phyloP scores from a whole-genome alignment of 768 basidiomycete species.

The Crassisporium funariophilum region DNA sequence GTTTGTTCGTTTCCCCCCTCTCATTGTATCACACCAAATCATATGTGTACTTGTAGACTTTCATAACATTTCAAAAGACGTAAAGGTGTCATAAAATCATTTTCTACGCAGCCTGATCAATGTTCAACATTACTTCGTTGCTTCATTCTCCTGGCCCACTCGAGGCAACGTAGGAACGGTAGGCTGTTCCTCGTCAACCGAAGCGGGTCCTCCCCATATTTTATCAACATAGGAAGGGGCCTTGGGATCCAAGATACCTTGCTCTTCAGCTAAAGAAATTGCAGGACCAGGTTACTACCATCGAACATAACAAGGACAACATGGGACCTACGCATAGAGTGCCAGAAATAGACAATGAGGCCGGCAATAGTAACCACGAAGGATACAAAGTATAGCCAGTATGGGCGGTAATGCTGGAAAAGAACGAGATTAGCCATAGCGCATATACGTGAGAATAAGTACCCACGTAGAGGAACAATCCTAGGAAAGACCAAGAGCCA shows the following conservation, averaged over 20 bases:
- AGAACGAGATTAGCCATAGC: neutral
- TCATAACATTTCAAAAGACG: too few relatives aligned
- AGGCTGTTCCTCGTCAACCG: constrained; percentile 16
- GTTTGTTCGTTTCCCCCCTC: constrained; percentile 14
- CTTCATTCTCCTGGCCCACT: neutral
- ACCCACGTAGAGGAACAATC: constrained; percentile 54
- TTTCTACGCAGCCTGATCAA: neutral
- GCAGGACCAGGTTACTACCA: neutral
- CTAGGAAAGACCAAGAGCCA: constrained; percentile 23
- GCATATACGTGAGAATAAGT: neutral
- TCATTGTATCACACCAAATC: neutral
- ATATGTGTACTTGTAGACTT: too few relatives aligned
- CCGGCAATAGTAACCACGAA: constrained; percentile 72
- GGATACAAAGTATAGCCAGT: constrained; percentile 87
- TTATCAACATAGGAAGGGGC: constrained; percentile 59
- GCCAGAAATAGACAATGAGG: constrained; percentile 86
- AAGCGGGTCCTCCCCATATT: constrained; percentile 21
- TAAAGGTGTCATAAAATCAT: constrained; percentile 30
- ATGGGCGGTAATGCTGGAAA: constrained; percentile 73
- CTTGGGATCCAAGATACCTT: constrained; percentile 62
- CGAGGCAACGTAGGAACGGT: neutral
- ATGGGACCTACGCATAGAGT: constrained; percentile 67
- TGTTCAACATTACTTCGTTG: too few relatives aligned
- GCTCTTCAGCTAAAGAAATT: constrained; percentile 61
- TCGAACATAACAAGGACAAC: too few relatives aligned